These are phyloP conservation scores for Aspergillus melleus DNA, from an alignment of 2,329 filamentous ascomycete species.

Conservation along the genomic window DNA sequence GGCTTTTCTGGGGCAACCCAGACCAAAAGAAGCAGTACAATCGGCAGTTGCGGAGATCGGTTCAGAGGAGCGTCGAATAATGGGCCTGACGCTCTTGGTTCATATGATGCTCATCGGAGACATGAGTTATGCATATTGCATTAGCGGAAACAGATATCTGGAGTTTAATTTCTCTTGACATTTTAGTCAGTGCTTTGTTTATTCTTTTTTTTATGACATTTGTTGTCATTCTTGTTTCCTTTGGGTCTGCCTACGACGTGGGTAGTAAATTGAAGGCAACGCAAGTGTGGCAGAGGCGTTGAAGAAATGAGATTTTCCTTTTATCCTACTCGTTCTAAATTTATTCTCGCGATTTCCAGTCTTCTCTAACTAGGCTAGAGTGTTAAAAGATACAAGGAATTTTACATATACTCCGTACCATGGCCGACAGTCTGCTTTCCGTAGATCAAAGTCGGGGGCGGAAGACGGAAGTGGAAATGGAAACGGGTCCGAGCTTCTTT, in stretches of 20 bases:
- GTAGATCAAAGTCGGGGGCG: not conserved
- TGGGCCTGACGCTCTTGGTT: not conserved
- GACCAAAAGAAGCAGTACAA: conserved; percentile 85
- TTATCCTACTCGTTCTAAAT: not conserved
- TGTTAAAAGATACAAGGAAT: not conserved
- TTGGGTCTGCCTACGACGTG: not conserved
- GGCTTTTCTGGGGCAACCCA: conserved; percentile 78
- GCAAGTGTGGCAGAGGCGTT: not conserved
- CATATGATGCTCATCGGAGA: not conserved
- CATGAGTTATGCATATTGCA: not conserved
- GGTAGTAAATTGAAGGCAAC: not conserved
- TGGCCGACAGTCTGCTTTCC: too few species aligned
- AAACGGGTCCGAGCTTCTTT: not conserved
- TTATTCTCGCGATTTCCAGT: not conserved
- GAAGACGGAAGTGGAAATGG: not conserved
- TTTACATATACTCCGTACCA: too few species aligned
- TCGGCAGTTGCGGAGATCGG: conserved; percentile 73
- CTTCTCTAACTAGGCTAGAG: not conserved
- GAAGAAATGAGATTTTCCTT: not conserved
- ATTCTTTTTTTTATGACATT: too few species aligned
- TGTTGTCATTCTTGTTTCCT: not conserved
- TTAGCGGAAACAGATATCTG: not conserved
- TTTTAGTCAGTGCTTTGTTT: too few species aligned
- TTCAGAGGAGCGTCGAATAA: conserved; percentile 50
- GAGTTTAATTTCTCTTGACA: too few species aligned